Conservation (phyloP, 257 asterid species). For the Datura wrightii region DNA sequence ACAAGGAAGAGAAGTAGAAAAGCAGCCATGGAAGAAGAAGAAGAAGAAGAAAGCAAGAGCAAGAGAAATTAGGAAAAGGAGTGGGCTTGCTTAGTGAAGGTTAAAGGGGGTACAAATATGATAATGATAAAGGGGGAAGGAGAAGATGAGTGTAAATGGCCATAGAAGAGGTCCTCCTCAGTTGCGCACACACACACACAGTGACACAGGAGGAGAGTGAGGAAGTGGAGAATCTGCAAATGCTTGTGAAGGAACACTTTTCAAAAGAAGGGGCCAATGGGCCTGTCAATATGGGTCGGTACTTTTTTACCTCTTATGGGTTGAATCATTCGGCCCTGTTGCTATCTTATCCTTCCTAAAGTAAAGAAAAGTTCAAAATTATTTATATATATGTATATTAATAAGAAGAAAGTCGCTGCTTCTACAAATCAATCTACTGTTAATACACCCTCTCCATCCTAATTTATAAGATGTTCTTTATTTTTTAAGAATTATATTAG, state of each 20-base stretch:
- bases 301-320: constrained; percentile 46
- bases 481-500: too few relatives aligned
- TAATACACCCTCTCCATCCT: rapidly evolving
- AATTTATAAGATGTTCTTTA: background rate
- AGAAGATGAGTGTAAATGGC: constrained; percentile 30
- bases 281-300: constrained; percentile 42
- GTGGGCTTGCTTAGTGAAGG: constrained; percentile 15
- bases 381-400: too few relatives aligned
- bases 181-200: constrained; percentile 19
- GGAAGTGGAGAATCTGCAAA: background rate
- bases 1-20: constrained; percentile 35
- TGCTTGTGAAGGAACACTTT: constrained; percentile 42
- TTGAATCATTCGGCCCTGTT: constrained; percentile 45
- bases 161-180: constrained; percentile 33
- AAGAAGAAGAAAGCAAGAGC: background rate
- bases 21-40: constrained; percentile 31
- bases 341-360: constrained; percentile 5
- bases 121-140: background rate
- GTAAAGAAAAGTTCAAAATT: background rate
- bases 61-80: background rate
- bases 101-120: constrained; percentile 16
- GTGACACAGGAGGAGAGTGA: background rate
- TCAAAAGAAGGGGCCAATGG: constrained; percentile 26
- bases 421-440: background rate
- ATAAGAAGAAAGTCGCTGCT: background rate